phyloP scores from a whole-genome alignment of 331 rosid genomes.

The Rhamnella rubrinervis region DNA sequence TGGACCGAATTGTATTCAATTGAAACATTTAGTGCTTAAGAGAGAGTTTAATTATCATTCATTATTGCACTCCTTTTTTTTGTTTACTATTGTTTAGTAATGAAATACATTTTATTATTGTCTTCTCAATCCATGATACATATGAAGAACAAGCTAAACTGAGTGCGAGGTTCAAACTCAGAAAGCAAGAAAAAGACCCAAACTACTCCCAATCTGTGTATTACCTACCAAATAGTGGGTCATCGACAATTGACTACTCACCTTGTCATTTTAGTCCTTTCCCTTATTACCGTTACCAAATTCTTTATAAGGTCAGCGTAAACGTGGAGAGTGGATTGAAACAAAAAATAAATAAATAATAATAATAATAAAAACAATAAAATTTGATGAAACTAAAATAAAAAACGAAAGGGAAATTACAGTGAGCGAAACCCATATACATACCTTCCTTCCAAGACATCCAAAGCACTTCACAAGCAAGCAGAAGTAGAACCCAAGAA shows the following conservation, averaged over 20 bases:
- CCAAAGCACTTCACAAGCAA: slow-evolving; percentile 41
- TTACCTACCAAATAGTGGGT: neutral
- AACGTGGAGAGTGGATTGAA: slow-evolving; percentile 11
- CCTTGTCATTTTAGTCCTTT: slow-evolving; percentile 9
- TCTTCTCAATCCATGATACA: too few species aligned
- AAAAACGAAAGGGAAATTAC: slow-evolving; percentile 5
- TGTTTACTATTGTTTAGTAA: too few species aligned
- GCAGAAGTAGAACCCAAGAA: slow-evolving; percentile 32
- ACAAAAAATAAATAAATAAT: neutral
- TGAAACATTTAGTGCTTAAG: neutral
- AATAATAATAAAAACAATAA: neutral
- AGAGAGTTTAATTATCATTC: neutral
- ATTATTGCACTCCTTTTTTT: neutral
- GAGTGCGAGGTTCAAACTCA: too few species aligned
- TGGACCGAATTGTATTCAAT: neutral
- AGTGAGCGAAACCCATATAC: slow-evolving; percentile 11
- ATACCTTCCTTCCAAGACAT: slow-evolving; percentile 63
- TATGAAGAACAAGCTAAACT: too few species aligned
- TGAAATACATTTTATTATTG: too few species aligned
- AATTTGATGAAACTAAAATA: neutral
- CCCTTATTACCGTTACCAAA: slow-evolving; percentile 26
- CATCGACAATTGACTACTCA: neutral
- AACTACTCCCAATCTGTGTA: too few species aligned
- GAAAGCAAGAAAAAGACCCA: too few species aligned
- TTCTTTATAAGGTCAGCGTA: slow-evolving; percentile 13